Evolutionary conservation across 208 protist species (phyloP).

Genomic region (Wallacemonas rigidus): DNA sequence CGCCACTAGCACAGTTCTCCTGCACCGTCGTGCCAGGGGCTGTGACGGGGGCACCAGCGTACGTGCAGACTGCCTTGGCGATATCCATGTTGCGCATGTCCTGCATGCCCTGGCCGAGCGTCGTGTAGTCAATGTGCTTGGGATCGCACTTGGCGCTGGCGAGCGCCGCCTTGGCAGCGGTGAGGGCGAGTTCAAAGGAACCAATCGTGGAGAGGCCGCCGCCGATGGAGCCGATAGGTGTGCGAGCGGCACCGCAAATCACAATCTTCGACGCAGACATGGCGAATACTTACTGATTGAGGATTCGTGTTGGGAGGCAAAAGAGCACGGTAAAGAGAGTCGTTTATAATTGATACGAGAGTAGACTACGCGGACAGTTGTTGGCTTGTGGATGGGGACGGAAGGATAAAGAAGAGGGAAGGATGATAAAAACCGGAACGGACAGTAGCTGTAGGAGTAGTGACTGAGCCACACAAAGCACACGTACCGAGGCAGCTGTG

Average conservation of each 20-base stretch:
- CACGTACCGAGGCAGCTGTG: no score
- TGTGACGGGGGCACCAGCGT: conserved; percentile 46
- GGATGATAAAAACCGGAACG: not conserved
- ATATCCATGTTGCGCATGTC: conserved; percentile 62
- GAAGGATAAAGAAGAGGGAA: conserved; percentile 15
- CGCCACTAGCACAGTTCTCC: conserved; percentile 69
- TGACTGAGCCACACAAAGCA: no score
- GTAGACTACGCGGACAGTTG: not conserved
- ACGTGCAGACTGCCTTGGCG: conserved; percentile 43
- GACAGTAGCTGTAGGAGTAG: not conserved
- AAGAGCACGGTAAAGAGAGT: not conserved
- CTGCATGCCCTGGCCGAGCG: conserved; percentile 49
- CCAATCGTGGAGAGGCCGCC: conserved; percentile 40
- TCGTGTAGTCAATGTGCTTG: conserved; percentile 58
- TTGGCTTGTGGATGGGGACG: not conserved
- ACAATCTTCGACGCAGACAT: conserved; percentile 43
- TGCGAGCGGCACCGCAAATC: conserved; percentile 51
- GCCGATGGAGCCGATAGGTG: conserved; percentile 49
- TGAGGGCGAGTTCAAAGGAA: conserved; percentile 35
- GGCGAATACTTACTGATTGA: conserved; percentile 13
- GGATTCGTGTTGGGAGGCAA: not conserved
- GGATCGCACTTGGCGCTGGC: conserved; percentile 42
- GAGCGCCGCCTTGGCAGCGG: conserved; percentile 37
- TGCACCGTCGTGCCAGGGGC: conserved; percentile 54
- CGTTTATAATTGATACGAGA: not conserved